Percentiles rank a stretch among this genome's conserved stretches.
These are phyloP conservation scores for Prunus armeniaca DNA, from an alignment of 306 rosid species.

Conservation along the genomic window DNA sequence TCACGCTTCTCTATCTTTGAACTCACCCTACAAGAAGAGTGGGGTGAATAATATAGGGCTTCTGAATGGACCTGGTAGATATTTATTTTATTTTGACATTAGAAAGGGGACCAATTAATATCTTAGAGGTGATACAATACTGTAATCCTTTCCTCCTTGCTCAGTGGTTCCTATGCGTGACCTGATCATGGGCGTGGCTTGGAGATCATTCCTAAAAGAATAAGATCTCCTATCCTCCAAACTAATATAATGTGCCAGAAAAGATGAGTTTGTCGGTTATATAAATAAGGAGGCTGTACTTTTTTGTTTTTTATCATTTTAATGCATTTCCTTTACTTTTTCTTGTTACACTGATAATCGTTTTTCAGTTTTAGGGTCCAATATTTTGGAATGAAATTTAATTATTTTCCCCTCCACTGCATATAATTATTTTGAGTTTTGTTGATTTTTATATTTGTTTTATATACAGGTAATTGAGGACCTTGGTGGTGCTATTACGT, in stretches of 20 bases:
- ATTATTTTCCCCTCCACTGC: neutral
- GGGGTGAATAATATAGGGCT: neutral
- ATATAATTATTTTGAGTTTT: neutral
- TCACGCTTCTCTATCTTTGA: neutral
- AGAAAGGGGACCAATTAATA: neutral
- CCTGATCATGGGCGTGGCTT: neutral
- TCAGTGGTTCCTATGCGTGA: neutral
- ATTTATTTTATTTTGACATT: neutral
- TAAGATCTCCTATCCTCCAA: neutral
- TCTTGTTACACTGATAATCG: neutral
- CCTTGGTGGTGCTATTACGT: slow-evolving; percentile 70
- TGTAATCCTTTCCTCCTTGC: neutral
- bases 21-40: neutral
- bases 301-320: neutral
- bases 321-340: neutral
- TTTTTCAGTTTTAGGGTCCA: neutral
- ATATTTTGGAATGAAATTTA: neutral
- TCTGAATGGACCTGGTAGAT: neutral
- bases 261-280: neutral
- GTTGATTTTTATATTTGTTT: slow-evolving; percentile 11
- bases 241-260: neutral
- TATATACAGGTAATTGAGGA: slow-evolving; percentile 58
- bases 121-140: neutral
- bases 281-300: neutral
- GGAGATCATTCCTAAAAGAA: neutral